phyloP scores from a whole-genome alignment of 2,329 filamentous ascomycete species.

The Paraphaeosphaeria sporulosa region DNA sequence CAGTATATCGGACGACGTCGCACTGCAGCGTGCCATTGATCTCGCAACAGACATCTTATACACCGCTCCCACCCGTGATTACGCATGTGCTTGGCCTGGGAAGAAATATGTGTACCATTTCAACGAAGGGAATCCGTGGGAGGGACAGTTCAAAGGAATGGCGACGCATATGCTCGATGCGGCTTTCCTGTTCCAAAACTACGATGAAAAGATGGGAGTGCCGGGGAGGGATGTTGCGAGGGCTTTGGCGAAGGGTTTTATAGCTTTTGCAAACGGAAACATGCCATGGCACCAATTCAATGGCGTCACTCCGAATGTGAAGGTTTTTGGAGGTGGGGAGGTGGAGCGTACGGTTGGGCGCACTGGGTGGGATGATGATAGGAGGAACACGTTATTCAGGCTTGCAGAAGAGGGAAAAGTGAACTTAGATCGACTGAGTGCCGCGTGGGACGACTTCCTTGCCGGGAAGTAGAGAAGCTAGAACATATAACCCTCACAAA shows the following conservation, averaged over 20 bases:
- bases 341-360: constrained; percentile 11
- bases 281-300: constrained; percentile 20
- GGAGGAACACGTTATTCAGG: constrained; percentile 20
- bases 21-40: constrained; percentile 48
- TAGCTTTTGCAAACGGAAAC: constrained; percentile 30
- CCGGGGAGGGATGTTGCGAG: constrained; percentile 15
- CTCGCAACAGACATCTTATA: constrained; percentile 56
- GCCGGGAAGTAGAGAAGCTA: constrained; percentile 16
- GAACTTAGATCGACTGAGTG: constrained; percentile 28
- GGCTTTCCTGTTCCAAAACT: constrained; percentile 39
- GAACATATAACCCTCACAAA: background rate
- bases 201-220: constrained; percentile 22
- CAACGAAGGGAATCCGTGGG: constrained; percentile 35
- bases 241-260: constrained; percentile 25
- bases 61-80: constrained; percentile 49
- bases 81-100: constrained; percentile 38
- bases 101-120: constrained; percentile 31
- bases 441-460: constrained; percentile 32
- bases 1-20: constrained; percentile 46
- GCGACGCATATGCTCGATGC: constrained; percentile 38
- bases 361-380: constrained; percentile 7
- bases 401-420: constrained; percentile 23
- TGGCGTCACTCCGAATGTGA: constrained; percentile 7
- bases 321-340: constrained; percentile 15
- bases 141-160: constrained; percentile 31